Evolutionary conservation across 108 stramenopile genomes (phyloP).

Genomic region (Skeletonema tropicum): DNA sequence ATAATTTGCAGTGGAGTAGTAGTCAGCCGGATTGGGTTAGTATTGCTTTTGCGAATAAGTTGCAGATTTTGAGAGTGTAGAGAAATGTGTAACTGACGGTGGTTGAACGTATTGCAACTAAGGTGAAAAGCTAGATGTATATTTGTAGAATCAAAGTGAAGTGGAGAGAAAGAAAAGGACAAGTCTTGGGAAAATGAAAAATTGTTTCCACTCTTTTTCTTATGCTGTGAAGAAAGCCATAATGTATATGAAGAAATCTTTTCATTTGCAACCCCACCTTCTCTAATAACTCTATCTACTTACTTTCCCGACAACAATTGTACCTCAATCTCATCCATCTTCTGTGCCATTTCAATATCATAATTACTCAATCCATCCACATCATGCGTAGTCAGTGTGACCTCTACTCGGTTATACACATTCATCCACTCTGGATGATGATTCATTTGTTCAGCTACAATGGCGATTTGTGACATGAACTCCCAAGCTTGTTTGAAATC

Average conservation of each 20-base stretch:
- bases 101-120: too few relatives aligned
- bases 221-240: background rate
- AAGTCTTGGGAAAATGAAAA: background rate
- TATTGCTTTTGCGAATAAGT: slow-evolving; percentile 90
- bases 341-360: slow-evolving; percentile 79
- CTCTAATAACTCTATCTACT: background rate
- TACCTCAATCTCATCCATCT: slow-evolving; percentile 74
- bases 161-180: background rate
- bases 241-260: background rate
- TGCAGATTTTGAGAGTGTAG: slow-evolving; percentile 83
- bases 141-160: background rate
- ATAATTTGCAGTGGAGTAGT: slow-evolving; percentile 95
- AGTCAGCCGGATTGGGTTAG: slow-evolving; percentile 97
- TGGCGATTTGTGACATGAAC: slow-evolving; percentile 91
- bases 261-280: background rate
- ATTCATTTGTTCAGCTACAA: slow-evolving; percentile 93
- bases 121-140: background rate
- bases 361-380: slow-evolving; percentile 77
- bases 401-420: slow-evolving; percentile 94
- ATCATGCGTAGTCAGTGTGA: slow-evolving; percentile 87
- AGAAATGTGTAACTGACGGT: too few relatives aligned
- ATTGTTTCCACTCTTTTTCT: background rate
- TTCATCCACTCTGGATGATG: slow-evolving; percentile 99
- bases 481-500: slow-evolving; percentile 92
- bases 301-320: slow-evolving; percentile 52